Base-by-base conservation (phyloP, 1,284 basidiomycete genomes). In the Puccinia coronata region DNA sequence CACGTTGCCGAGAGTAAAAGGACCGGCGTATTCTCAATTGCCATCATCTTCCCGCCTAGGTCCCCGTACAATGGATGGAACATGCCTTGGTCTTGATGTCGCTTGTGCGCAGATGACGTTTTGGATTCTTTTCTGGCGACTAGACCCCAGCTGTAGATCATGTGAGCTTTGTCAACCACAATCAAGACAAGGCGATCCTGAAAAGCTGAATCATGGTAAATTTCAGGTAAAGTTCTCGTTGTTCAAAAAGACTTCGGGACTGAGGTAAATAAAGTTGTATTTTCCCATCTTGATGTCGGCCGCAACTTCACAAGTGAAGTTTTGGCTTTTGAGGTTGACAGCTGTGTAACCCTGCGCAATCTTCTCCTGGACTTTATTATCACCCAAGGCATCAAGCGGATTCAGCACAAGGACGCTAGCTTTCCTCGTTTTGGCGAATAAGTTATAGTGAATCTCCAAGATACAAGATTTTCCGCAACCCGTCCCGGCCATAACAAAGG, bases 21-120 rank as follows among this genome's bases (percentile, higher is more conserved):
- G 11, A 61, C 3, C 31, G 57, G 57, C 23, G 25, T 25, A 61
- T 31, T 31, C 5, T 36, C 16, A 5, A 2, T 18, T 2, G 69
- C 69, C 39, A 71, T 71, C 28, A 71, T 16, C 20, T 51, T 39
- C 8, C 11, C 8, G 0, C 69, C 69, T 18, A 71, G 16, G n/a
- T 71, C 28, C 20, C 69, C 69, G n/a, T 71, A 71, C 6, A 20
- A 43, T 23, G 69, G 69, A 1, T 41, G 69, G 43, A 71, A 71
- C 1, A 71, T 18, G 1, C 2, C 69, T 31, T 18, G 2, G 28
- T 71, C 69, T 20, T 43, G 23, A 12, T 51, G 11, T 20, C 49
- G 18, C 4, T 12, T 9, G 49, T 12, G 18, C 4, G 18, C 18
- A 4, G 18, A 12, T 20, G 18, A 12, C 18, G 4, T 51, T 20